Evolutionary conservation across 2,329 filamentous ascomycete genomes (phyloP).

Genomic region (Microsporum audouinii): DNA sequence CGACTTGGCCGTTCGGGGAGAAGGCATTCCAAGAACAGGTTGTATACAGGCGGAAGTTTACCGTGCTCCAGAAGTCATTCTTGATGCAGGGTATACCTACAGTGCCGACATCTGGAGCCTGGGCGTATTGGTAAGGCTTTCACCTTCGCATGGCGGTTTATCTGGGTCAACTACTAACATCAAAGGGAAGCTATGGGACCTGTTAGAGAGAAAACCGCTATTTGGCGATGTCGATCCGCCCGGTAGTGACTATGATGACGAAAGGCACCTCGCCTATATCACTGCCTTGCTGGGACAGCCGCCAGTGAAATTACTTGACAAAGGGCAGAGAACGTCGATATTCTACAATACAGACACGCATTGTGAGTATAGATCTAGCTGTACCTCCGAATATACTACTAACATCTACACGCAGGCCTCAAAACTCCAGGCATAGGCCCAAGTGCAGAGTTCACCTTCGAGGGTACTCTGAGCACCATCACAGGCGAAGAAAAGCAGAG

Average conservation of each 20-base stretch:
- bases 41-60: slow-evolving; percentile 34
- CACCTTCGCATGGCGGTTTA: background rate
- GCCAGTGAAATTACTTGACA: slow-evolving; percentile 9
- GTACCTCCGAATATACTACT: background rate
- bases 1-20: slow-evolving; percentile 23
- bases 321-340: slow-evolving; percentile 10
- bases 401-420: no score
- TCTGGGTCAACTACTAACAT: no score
- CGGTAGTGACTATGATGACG: slow-evolving; percentile 16
- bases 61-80: slow-evolving; percentile 28
- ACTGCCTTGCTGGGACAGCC: slow-evolving; percentile 10
- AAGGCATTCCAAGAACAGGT: slow-evolving; percentile 28
- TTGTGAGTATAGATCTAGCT: slow-evolving; percentile 13
- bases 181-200: slow-evolving; percentile 21
- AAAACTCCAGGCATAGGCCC: no score
- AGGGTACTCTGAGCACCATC: no score
- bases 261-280: slow-evolving; percentile 14
- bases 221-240: slow-evolving; percentile 19
- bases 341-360: slow-evolving; percentile 17
- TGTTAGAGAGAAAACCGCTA: slow-evolving; percentile 20
- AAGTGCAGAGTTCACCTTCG: no score
- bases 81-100: slow-evolving; percentile 26
- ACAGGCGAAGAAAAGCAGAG: slow-evolving; percentile 13
- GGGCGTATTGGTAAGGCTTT: slow-evolving; percentile 23
- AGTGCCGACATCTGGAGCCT: slow-evolving; percentile 30